phyloP scores from a whole-genome alignment of 2,329 filamentous ascomycete genomes.

The Cladosporium sphaerospermum region DNA sequence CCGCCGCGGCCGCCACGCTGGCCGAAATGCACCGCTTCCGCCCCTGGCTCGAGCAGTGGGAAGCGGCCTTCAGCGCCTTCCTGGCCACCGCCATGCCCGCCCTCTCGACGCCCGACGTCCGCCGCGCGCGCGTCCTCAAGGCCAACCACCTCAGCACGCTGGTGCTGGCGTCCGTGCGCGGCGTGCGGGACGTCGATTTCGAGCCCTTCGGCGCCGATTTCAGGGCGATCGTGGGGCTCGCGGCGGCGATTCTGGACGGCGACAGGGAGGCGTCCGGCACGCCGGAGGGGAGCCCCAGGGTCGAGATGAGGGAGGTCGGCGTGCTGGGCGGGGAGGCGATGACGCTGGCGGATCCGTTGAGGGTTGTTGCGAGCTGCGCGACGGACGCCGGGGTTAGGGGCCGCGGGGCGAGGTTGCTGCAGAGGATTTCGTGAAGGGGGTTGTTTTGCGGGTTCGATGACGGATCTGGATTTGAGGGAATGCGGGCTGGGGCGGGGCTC shows the following conservation, averaged over 20 bases:
- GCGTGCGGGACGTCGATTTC: constrained; percentile 7
- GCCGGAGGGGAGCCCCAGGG: constrained; percentile 5
- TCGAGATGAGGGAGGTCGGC: constrained; percentile 7
- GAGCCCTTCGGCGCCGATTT: constrained; percentile 9
- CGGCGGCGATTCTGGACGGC: constrained; percentile 9
- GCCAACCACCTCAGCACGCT: constrained; percentile 29
- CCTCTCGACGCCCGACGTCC: constrained; percentile 25
- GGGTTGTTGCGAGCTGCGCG: constrained; percentile 7
- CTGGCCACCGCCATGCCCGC: constrained; percentile 22
- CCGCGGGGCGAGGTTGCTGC: constrained; percentile 1
- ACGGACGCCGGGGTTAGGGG: constrained; percentile 3
- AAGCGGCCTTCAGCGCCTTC: constrained; percentile 26
- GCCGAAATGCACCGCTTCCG: constrained; percentile 16
- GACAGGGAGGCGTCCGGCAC: background rate
- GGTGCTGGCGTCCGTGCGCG: constrained; percentile 22
- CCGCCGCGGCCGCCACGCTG: constrained; percentile 15
- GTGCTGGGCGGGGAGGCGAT: background rate
- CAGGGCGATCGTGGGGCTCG: constrained; percentile 11
- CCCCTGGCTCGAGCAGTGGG: constrained; percentile 29
- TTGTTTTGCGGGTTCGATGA: too few species aligned
- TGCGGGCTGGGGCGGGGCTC: too few species aligned
- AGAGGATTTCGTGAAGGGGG: constrained; percentile 6
- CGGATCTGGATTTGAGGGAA: too few species aligned
- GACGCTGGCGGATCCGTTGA: constrained; percentile 6
- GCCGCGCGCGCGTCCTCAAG: constrained; percentile 25